Base-by-base conservation (phyloP, 208 protist species). In the Histomonas meleagridis region DNA sequence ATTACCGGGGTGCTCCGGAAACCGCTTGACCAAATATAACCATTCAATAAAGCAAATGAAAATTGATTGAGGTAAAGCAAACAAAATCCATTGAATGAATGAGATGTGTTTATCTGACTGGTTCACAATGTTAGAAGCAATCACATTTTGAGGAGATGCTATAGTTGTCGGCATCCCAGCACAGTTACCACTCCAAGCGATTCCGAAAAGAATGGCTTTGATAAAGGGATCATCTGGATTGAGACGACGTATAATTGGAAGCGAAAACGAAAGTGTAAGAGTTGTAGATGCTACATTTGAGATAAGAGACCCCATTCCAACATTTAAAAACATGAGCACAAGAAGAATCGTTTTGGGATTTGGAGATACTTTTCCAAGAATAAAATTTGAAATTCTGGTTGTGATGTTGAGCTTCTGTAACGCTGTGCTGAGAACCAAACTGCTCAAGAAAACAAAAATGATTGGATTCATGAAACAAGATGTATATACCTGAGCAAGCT, bases 271-370 rank as follows among this genome's bases (percentile, higher is more conserved):
- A 2, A 86, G 26, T 38, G 76, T 86, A 32, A 86, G 26, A 40
- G 76, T 86, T 18, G 76, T 86, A 28, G 76, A 86, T 26, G 76
- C 76, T 38, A 86, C 76, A 55, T 86, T 86, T 57, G 76, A 86
- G 26, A 86, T 40, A 55, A 86, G 28, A 57, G 76, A 0, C 2
- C 40, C 76, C 26, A 46, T 51, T 1, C 26, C 32, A 55, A 86
- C 9, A 35, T 86, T 86, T 10, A 86, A 55, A 10, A 86, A 55
- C 76, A 86, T 86, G 3, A 86, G 28, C 14, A 86, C 76, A 26
- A 86, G 32, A 2, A 86, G 26, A 38, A 86, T 86, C 0, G 32
- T 55, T n/a, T 12, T 14, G 1, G 40, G 43, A 38, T 43, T 51
- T 51, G 76, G 76, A n/a, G 76, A 46, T 9, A 86, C 43, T 32